Evolutionary conservation across 2,329 filamentous ascomycete species (phyloP).

Genomic region (Pseudogymnoascus sp.): DNA sequence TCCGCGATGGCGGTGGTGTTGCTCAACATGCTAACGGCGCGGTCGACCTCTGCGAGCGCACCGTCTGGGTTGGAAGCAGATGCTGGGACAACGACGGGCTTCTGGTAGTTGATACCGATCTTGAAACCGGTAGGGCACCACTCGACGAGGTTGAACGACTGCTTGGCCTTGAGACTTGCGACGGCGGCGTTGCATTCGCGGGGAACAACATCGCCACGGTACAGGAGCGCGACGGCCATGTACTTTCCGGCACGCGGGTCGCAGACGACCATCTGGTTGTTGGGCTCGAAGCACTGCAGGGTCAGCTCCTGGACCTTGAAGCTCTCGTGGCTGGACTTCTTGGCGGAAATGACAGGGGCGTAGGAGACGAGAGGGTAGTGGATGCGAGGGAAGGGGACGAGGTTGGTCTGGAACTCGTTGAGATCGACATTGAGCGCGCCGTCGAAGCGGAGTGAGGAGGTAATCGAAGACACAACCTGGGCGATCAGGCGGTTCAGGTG

Average conservation of each 20-base stretch:
- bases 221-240: slow-evolving; percentile 59
- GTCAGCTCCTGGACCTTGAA: slow-evolving; percentile 59
- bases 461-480: slow-evolving; percentile 60
- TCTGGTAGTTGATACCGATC: slow-evolving; percentile 60
- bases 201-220: slow-evolving; percentile 58
- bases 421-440: slow-evolving; percentile 60
- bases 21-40: slow-evolving; percentile 53
- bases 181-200: slow-evolving; percentile 53
- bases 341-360: slow-evolving; percentile 52
- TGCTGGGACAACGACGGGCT: slow-evolving; percentile 43
- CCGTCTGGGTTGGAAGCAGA: slow-evolving; percentile 28
- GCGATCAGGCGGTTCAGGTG: slow-evolving; percentile 60
- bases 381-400: slow-evolving; percentile 60
- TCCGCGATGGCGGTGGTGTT: slow-evolving; percentile 61
- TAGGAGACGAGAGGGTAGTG: slow-evolving; percentile 61
- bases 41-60: slow-evolving; percentile 46
- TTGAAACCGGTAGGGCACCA: slow-evolving; percentile 66
- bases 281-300: slow-evolving; percentile 58
- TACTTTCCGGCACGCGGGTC: slow-evolving; percentile 60
- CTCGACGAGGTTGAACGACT: slow-evolving; percentile 57
- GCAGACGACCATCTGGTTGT: slow-evolving; percentile 64
- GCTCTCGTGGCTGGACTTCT: slow-evolving; percentile 56
- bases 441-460: slow-evolving; percentile 56
- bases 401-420: slow-evolving; percentile 62
- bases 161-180: slow-evolving; percentile 54